Base-by-base conservation (phyloP, 129 eudicot genomes). In the Pseudognaphalium luteoalbum region DNA sequence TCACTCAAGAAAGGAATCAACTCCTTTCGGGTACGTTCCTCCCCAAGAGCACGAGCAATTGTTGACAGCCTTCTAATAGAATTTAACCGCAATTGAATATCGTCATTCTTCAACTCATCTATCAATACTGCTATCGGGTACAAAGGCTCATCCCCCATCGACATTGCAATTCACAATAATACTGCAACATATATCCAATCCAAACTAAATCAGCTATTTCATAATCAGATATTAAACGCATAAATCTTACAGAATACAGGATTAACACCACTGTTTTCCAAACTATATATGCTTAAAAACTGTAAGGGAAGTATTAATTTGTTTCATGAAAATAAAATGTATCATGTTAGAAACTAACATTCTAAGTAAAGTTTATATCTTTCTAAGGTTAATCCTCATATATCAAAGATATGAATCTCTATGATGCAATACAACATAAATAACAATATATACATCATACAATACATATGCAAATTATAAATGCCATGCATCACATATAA, bases 91-190 rank as follows among this genome's bases (percentile, higher is more conserved):
- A 93, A 81, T 16, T 93, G 98, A n/a, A 93, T 88, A 63, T 93
- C 96, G 1, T 93, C 97, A 70, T 90, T 93, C 84, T 93, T 93
- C 47, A 93, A 83, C 86, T 93, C 98, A 35, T 93, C 97, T 64
- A 93, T 90, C 64, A 93, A 72, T 39, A 93, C 95, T 3, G 98
- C 95, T 83, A 93, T 90, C 11, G 98, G 95, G 85, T 93, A 93
- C 82, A 93, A 69, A 57, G 96, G 98, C 85, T 90, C 96, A 11
- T 90, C 96, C 61, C 85, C 91, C 92, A 86, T 81, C 64, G 98
- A 81, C 94, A 92, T 93, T 56, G 73, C 82, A 74, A 32, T 72
- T 66, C 75, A 80, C 58, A 67, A 81, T 15, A 21, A 15, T 16
- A 66, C 74, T 74, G 41, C 80, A 70, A 72, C 62, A 76, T 68